Evolutionary conservation across 2,329 filamentous ascomycete species (phyloP).

Genomic region (Phaeosphaeria sp.): DNA sequence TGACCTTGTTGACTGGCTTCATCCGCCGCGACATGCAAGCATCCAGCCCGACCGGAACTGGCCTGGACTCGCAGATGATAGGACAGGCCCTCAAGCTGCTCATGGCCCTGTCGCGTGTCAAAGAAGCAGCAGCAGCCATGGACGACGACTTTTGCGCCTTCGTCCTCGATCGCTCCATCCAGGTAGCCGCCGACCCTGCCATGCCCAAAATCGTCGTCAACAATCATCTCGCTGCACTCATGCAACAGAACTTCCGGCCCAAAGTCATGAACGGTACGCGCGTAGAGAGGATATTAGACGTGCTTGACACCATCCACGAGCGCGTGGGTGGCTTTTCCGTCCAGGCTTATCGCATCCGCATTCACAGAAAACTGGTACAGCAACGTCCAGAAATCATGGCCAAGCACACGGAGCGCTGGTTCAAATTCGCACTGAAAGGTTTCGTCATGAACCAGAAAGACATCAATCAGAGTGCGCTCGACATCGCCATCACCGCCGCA

Average conservation of each 20-base stretch:
- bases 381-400: constrained; percentile 76
- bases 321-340: constrained; percentile 82
- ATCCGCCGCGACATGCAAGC: constrained; percentile 80
- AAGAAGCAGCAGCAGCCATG: constrained; percentile 72
- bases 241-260: constrained; percentile 77
- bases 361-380: constrained; percentile 78
- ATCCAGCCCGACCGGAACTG: constrained; percentile 60
- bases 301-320: constrained; percentile 74
- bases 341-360: constrained; percentile 74
- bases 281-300: constrained; percentile 72
- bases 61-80: constrained; percentile 71
- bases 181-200: constrained; percentile 70
- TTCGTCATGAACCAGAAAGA: constrained; percentile 82
- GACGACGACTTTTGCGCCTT: constrained; percentile 80
- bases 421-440: constrained; percentile 80
- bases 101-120: constrained; percentile 76
- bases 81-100: constrained; percentile 81
- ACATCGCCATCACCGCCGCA: constrained; percentile 74
- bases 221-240: constrained; percentile 80
- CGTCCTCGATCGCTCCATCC: constrained; percentile 80
- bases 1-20: constrained; percentile 78
- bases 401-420: constrained; percentile 74
- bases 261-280: constrained; percentile 77
- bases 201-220: constrained; percentile 79
- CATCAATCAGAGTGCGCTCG: constrained; percentile 75